Conservation (phyloP, 2,329 filamentous ascomycete genomes). For the Parastagonospora avenae region DNA sequence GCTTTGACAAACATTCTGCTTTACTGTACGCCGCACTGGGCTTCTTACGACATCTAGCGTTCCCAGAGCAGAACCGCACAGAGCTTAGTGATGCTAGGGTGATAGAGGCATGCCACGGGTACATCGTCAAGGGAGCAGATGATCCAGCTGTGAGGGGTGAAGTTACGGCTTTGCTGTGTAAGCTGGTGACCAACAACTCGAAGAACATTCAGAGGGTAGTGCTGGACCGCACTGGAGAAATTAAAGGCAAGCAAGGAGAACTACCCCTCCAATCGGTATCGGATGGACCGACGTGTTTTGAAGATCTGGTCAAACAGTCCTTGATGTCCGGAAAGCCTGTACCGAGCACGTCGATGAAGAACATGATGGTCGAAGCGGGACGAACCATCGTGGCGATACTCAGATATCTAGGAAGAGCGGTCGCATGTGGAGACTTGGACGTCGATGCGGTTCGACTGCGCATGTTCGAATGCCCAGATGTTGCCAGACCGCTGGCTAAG, state of each 20-base stretch:
- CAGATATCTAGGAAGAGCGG: conserved; percentile 22
- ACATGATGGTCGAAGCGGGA: conserved; percentile 43
- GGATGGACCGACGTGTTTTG: conserved; percentile 2
- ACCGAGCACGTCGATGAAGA: conserved; percentile 47
- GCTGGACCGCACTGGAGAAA: conserved; percentile 22
- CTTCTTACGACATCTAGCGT: conserved; percentile 44
- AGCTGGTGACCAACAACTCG: conserved; percentile 39
- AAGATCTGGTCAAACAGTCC: conserved; percentile 33
- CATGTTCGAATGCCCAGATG: conserved; percentile 33
- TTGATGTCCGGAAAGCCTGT: conserved; percentile 36
- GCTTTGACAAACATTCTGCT: conserved; percentile 30
- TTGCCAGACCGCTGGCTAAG: conserved; percentile 39
- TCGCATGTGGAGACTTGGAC: conserved; percentile 22
- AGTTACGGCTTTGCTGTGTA: conserved; percentile 41
- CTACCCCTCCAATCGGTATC: neutral
- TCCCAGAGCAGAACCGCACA: conserved; percentile 39
- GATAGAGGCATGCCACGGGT: conserved; percentile 33
- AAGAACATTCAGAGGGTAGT: conserved; percentile 39
- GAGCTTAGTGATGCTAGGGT: conserved; percentile 39
- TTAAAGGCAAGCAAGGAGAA: neutral
- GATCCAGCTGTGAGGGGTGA: conserved; percentile 44
- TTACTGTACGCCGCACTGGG: conserved; percentile 45
- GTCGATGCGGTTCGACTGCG: conserved; percentile 27
- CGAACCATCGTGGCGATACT: conserved; percentile 33
- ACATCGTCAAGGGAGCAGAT: conserved; percentile 19